phyloP scores from a whole-genome alignment of 345 rosid genomes.

The Rhodamnia argentea region DNA sequence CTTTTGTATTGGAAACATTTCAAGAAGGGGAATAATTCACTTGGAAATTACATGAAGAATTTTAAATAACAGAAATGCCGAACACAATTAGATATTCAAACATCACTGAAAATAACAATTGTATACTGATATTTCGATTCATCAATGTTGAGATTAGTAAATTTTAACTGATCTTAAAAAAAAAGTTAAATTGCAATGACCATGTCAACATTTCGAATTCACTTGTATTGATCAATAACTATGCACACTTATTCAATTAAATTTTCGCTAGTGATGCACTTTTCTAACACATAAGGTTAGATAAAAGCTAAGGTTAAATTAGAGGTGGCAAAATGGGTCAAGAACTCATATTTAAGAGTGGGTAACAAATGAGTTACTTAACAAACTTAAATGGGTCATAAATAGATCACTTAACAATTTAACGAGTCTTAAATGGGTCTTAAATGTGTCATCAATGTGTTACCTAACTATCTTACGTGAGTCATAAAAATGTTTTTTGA shows the following conservation, averaged over 20 bases:
- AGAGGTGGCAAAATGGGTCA: no score
- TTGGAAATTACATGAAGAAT: accelerated
- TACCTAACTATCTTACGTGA: no score
- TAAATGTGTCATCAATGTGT: no score
- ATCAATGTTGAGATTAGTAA: neutral
- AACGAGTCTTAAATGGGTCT: no score
- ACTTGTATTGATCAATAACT: no score
- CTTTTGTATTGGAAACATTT: neutral
- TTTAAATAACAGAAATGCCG: neutral
- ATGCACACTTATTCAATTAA: no score
- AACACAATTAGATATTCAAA: neutral
- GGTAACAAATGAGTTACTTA: no score
- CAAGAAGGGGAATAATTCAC: neutral
- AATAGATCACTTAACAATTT: no score
- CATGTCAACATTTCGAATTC: neutral
- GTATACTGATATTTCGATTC: no score
- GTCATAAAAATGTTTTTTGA: no score
- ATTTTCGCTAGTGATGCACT: neutral
- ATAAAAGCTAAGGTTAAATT: neutral
- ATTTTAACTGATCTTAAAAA: neutral
- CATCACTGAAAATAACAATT: neutral
- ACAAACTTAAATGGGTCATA: no score
- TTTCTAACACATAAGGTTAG: neutral
- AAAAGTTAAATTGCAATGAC: neutral
- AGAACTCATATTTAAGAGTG: no score